Percentiles rank a stretch among this genome's conserved stretches.
These are phyloP conservation scores for Chrysochromulina tobinii DNA, from an alignment of 78 protist genomes.

Conservation along the genomic window DNA sequence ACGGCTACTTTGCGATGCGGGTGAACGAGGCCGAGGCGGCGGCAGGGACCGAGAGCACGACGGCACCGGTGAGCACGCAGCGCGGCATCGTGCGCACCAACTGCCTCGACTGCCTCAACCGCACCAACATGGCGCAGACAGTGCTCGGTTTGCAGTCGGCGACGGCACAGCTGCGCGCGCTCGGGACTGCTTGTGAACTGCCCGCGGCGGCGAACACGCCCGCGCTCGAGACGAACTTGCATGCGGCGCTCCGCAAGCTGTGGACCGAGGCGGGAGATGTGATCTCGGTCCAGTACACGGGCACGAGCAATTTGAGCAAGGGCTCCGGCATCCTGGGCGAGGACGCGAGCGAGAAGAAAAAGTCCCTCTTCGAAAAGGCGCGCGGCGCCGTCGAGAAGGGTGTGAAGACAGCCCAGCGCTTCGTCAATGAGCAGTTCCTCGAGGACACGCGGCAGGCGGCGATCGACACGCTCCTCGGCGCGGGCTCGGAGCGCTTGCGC, in stretches of 20 bases:
- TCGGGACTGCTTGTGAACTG: neutral
- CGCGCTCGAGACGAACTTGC: neutral
- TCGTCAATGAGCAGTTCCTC: slow-evolving; percentile 7
- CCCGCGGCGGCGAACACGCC: too few species aligned
- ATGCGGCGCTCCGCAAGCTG: neutral
- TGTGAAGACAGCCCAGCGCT: neutral
- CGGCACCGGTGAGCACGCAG: neutral
- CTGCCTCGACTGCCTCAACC: slow-evolving; percentile 62
- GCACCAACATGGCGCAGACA: slow-evolving; percentile 45
- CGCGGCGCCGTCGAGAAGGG: neutral
- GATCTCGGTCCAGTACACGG: neutral
- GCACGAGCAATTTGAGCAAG: neutral
- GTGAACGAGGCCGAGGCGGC: too few species aligned
- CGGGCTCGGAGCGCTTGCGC: neutral
- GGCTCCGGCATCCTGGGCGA: neutral
- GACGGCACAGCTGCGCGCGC: neutral
- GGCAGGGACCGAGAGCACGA: too few species aligned
- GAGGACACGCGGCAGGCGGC: slow-evolving; percentile 11
- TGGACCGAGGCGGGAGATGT: neutral
- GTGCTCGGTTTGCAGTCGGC: neutral
- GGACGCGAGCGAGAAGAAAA: too few species aligned
- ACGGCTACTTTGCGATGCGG: too few species aligned
- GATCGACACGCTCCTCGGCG: neutral
- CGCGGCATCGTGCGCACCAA: slow-evolving; percentile 43
- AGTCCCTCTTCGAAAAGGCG: neutral